phyloP scores from a whole-genome alignment of 1,284 basidiomycete genomes.

The Trichosporon coremiiforme region DNA sequence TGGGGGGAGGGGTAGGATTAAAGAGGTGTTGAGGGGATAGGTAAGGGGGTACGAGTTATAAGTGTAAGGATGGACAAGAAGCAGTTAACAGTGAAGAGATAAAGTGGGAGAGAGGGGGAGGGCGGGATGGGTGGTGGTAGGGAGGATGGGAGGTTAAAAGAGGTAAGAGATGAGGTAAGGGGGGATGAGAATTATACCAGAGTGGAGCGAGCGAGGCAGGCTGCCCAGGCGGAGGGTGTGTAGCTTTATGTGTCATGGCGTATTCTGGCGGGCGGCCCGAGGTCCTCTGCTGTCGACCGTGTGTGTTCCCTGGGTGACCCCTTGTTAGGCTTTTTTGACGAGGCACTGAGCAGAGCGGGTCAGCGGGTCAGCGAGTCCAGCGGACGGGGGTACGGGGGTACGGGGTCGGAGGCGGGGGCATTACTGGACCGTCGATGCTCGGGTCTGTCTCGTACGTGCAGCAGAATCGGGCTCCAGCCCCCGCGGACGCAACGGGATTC shows the following conservation, averaged over 20 bases:
- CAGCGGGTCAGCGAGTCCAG: background rate
- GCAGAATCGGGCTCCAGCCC: background rate
- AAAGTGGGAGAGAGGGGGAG: background rate
- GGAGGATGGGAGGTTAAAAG: conserved; percentile 16
- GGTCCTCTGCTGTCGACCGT: no score
- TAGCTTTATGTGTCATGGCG: conserved; percentile 16
- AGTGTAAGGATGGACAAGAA: conserved; percentile 14
- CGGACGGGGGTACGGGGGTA: no score
- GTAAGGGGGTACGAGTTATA: background rate
- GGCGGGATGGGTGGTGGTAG: background rate
- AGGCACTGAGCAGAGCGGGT: background rate
- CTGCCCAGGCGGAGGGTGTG: background rate
- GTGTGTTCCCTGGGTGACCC: background rate
- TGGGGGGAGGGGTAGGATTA: background rate
- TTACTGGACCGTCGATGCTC: background rate
- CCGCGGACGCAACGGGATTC: conserved; percentile 7
- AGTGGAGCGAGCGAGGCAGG: background rate
- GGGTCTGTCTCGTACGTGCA: background rate
- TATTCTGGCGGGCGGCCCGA: background rate
- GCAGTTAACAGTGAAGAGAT: conserved; percentile 6
- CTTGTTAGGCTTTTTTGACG: conserved; percentile 1
- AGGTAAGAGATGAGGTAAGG: background rate
- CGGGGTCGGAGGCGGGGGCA: background rate
- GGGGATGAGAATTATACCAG: conserved; percentile 13
- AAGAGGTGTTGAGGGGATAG: background rate